phyloP scores from a whole-genome alignment of 2,329 filamentous ascomycete species.

The Graphilbum fragrans region DNA sequence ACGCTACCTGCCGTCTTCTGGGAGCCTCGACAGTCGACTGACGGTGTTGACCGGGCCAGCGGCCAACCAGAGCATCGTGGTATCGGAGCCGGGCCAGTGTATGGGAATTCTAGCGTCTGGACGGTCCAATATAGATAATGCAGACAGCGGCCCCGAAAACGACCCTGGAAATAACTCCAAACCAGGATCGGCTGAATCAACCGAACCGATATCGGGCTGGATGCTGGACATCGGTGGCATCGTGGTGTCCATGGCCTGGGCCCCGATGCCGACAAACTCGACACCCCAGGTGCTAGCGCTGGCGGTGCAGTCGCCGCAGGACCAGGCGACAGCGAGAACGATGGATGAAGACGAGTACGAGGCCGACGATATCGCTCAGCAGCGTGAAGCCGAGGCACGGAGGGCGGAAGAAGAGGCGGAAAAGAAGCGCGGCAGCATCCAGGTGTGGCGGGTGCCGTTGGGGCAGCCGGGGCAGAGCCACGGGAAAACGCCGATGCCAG shows the following conservation, averaged over 20 bases:
- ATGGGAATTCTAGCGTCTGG: conserved; percentile 9
- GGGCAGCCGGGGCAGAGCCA: background rate
- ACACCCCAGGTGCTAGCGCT: conserved; percentile 37
- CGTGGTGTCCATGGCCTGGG: conserved; percentile 41
- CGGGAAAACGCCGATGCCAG: conserved; percentile 13
- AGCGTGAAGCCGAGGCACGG: too few relatives aligned
- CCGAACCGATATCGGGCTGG: conserved; percentile 25
- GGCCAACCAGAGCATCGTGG: conserved; percentile 13
- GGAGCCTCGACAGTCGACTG: conserved; percentile 9
- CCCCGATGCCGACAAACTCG: conserved; percentile 21
- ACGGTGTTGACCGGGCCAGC: conserved; percentile 16
- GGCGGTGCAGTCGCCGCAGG: conserved; percentile 35
- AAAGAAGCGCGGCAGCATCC: conserved; percentile 32
- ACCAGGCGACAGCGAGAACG: conserved; percentile 22
- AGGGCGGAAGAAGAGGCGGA: conserved; percentile 16
- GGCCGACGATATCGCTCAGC: conserved; percentile 9
- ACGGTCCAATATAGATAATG: conserved; percentile 6
- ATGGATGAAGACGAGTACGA: conserved; percentile 14
- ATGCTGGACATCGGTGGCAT: conserved; percentile 42
- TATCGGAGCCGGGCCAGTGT: conserved; percentile 10
- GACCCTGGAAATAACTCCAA: too few relatives aligned
- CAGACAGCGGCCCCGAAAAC: conserved; percentile 2
- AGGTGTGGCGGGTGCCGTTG: conserved; percentile 39
- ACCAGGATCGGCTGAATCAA: background rate
- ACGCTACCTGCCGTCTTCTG: conserved; percentile 7